Base-by-base conservation (phyloP, 1,284 basidiomycete species). In the Sparassis latifolia region DNA sequence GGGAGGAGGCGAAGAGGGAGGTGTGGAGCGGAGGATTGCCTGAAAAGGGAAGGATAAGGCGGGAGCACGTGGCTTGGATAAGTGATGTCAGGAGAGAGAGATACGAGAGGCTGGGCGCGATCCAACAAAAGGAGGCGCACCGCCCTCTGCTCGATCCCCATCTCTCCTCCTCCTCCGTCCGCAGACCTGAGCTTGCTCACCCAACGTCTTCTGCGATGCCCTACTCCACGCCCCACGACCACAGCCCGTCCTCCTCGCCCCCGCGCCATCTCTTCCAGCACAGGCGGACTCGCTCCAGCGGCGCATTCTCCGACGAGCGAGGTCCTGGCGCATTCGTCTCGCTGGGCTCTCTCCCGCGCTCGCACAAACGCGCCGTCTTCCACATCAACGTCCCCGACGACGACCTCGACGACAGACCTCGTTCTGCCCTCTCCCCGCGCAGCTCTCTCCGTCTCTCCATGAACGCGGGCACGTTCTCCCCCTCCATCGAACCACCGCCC, bases 311-410 rank as follows among this genome's bases (percentile, higher is more conserved):
- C 41, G 69, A 73, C 44, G 76, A 78, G 56, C 67, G 63, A 39
- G 74, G 75, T 31, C 69, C 72, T 9, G 79, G 79, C 56, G 73
- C 81, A 10, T 81, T 82, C 55, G 68, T 68, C 28, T 69, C 77
- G 10, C 70, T 84, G 46, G 69, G 73, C 20, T 55, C 64, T 41
- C 73, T 83, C 47, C 82, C 82, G 32, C 71, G 73, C 50, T 58
- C 56, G 50, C 53, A 62, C 53, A 65, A 68, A 58, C 64, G 62
- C 47, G 57, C 66, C 33, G 62, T 69, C 49, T 73, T 75, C 59
- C 67, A 68, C 52, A 53, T 67, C 58, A 55, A 55, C 52, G 57
- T 66, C 44, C 56, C 69, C 54, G 58, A 68, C 58, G 59, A 64
- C 53, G 40, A 58, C 49, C 52, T 57, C 52, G 53, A 57, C 52